Evolutionary conservation across 176 grass and related monocot species (phyloP), one percentile per base, ranked within the genome.

Genomic region (Paspalum notatum): DNA sequence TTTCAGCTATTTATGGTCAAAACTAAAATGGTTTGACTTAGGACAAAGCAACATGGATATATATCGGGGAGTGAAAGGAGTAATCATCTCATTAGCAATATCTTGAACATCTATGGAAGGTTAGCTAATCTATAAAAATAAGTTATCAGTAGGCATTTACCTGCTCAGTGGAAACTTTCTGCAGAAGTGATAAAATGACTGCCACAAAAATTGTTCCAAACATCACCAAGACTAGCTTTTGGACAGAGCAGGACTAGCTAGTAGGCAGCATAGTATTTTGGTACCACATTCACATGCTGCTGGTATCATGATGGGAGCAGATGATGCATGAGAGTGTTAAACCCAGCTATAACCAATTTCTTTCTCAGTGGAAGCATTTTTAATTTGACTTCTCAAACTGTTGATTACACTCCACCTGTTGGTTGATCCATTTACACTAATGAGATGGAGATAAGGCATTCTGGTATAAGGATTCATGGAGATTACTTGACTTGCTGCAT

Each of bases 361-460:
- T 53, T 77, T 93, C 12, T 62, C 54, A 3, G 63, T 82, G 3
- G 41, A 8, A 37, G 27, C 18, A 15, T 43, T 71, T 74, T 38
- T 74, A 47, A 83, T 88, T 50, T 90, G 85, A 85, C 7, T 85
- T 62, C 82, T 73, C 58, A 93, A 80, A 71, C 26, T 81, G 32
- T 83, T 71, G 24, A 93, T 83, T 39, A 80, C 79, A 77, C 51
- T 75, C 79, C 56, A 90, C 73, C 58, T 80, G 32, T 75, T 66
- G 15, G 45, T 52, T 80, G 39, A 80, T 56, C 85, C 75, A 88
- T 88, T 78, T 57, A 85, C 79, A 64, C 80, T 74, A 44, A 93
- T 88, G 16, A 88, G 88, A 59, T 93, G 91, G 4, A 88, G 86
- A 71, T 85, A 90, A 32, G 88, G 88, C 82, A 88, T 93, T 79